Percentiles rank a stretch among this genome's conserved stretches.
Evolutionary conservation across 179 eudicot species (phyloP).

Genomic region (Nepenthes alata): DNA sequence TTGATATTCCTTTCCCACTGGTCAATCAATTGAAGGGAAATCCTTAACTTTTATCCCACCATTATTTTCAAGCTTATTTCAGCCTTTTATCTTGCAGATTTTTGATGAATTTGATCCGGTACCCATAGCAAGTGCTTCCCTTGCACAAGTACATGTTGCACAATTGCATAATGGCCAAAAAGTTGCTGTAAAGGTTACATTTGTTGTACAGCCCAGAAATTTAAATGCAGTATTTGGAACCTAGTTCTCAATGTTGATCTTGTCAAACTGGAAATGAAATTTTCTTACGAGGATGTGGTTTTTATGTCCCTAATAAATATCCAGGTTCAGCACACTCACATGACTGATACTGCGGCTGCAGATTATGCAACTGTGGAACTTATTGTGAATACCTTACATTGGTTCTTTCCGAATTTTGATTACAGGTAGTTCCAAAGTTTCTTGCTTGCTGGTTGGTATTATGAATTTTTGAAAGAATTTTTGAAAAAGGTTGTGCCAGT

Average conservation of each 20-base stretch:
- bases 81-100: conserved; percentile 37
- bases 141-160: conserved; percentile 98
- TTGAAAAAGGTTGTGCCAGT: not conserved
- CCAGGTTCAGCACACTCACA: conserved; percentile 97
- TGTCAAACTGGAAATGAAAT: conserved; percentile 1
- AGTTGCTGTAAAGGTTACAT: conserved; percentile 94
- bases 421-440: conserved; percentile 44
- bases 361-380: conserved; percentile 95
- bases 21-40: too few relatives aligned
- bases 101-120: conserved; percentile 82
- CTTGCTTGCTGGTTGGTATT: not conserved
- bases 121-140: conserved; percentile 98
- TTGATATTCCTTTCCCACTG: too few relatives aligned
- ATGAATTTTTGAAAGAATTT: not conserved
- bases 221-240: conserved; percentile 5
- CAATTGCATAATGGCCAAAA: conserved; percentile 70
- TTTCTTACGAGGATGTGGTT: conserved; percentile 2
- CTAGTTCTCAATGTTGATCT: conserved; percentile 6
- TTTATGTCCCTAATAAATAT: conserved; percentile 12
- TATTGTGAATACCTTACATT: conserved; percentile 69
- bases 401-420: conserved; percentile 78
- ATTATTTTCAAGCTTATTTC: conserved; percentile 1
- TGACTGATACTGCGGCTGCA: conserved; percentile 98
- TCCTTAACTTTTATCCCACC: not conserved
- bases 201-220: conserved; percentile 6